A percentile compares a stretch with the other conserved stretches of the same genome.
These are phyloP conservation scores for Tripidium arundinaceum DNA, from an alignment of 202 grass and related monocot genomes.

Conservation along the genomic window DNA sequence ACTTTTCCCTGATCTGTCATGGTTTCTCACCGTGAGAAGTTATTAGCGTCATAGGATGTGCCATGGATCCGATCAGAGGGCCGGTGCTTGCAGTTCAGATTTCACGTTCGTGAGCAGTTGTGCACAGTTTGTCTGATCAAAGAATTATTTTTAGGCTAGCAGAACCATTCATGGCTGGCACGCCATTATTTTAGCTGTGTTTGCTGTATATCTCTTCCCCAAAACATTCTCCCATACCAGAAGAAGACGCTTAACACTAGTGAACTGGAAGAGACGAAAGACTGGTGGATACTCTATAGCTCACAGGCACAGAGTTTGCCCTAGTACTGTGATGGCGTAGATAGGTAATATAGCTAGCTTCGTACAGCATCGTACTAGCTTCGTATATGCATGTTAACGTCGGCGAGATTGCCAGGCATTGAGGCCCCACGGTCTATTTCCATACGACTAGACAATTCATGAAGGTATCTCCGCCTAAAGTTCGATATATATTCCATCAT, in stretches of 20 bases:
- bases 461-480: slow-evolving; percentile 6
- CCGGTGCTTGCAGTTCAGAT: neutral
- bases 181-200: neutral
- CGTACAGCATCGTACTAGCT: neutral
- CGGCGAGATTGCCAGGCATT: neutral
- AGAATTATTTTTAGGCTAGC: slow-evolving; percentile 12
- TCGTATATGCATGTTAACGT: neutral
- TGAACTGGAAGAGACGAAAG: neutral
- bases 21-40: neutral
- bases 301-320: neutral
- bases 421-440: neutral
- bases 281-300: neutral
- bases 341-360: neutral
- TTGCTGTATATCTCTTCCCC: neutral
- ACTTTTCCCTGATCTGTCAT: neutral
- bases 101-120: neutral
- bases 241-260: slow-evolving; percentile 13
- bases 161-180: neutral
- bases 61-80: slow-evolving; percentile 8
- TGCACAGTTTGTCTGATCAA: slow-evolving; percentile 25
- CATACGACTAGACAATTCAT: slow-evolving; percentile 58
- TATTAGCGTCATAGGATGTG: neutral
- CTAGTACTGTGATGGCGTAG: neutral
- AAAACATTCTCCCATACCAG: slow-evolving; percentile 11
- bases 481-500: neutral